Conservation (phyloP, 2,329 filamentous ascomycete species). For the Ophiosphaerella narmari region DNA sequence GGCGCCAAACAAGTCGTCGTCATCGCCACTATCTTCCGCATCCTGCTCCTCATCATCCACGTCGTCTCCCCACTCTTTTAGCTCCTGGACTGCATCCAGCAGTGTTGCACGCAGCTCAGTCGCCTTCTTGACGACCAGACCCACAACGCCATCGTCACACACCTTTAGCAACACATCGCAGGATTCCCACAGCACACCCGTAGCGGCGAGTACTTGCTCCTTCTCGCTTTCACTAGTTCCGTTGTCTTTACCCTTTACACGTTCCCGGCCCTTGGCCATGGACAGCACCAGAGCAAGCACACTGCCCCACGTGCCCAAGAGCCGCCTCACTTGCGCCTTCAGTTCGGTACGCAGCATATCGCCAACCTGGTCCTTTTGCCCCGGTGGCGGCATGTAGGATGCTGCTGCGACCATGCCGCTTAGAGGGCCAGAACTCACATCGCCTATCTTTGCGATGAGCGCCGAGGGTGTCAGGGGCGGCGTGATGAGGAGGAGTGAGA, state of each 20-base stretch:
- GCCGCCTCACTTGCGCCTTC: conserved; percentile 60
- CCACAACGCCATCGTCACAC: conserved; percentile 69
- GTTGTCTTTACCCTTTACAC: conserved; percentile 14
- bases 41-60: conserved; percentile 61
- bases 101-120: conserved; percentile 76
- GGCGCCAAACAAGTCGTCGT: conserved; percentile 71
- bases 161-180: conserved; percentile 75
- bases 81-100: conserved; percentile 80
- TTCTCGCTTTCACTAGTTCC: conserved; percentile 30
- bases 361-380: conserved; percentile 28
- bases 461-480: conserved; percentile 84
- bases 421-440: conserved; percentile 74
- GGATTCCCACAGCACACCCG: conserved; percentile 80
- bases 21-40: conserved; percentile 47
- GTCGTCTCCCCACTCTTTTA: conserved; percentile 86
- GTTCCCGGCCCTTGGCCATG: conserved; percentile 59
- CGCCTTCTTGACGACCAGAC: conserved; percentile 71
- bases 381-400: conserved; percentile 16
- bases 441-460: conserved; percentile 69
- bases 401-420: conserved; percentile 70
- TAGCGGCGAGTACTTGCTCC: conserved; percentile 62
- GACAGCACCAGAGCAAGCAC: conserved; percentile 65
- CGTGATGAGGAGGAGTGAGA: conserved; percentile 85
- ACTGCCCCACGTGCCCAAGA: conserved; percentile 65
- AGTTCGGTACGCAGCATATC: conserved; percentile 66